Percentiles rank a stretch among this genome's conserved stretches.
These are phyloP conservation scores for Teunomyces funiuensis DNA, from an alignment of 805 yeast genomes.

Conservation along the genomic window DNA sequence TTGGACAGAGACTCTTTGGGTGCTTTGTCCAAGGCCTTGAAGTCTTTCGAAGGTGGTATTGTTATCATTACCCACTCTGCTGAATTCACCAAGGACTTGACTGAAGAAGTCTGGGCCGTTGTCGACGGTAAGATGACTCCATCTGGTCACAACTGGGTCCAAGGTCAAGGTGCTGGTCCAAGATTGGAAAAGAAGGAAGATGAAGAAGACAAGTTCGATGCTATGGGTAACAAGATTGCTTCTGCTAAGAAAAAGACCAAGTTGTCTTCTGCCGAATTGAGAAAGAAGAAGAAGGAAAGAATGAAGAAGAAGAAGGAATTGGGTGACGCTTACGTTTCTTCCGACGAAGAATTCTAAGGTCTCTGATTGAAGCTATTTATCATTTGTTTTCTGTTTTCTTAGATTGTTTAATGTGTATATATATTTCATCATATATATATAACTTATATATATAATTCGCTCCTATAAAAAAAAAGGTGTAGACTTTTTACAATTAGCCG, in stretches of 20 bases:
- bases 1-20: conserved; percentile 99
- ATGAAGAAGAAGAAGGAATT: conserved; percentile 99
- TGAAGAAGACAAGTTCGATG: conserved; percentile 98
- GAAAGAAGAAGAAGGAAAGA: conserved; percentile 99
- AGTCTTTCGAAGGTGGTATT: conserved; percentile 99
- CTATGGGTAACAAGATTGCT: conserved; percentile 99
- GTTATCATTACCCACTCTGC: conserved; percentile 99
- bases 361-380: not conserved
- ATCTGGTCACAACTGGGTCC: conserved; percentile 99
- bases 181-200: conserved; percentile 96
- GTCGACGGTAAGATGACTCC: conserved; percentile 98
- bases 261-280: conserved; percentile 97
- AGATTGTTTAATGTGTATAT: conserved; percentile 5
- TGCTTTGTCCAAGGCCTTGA: conserved; percentile 98
- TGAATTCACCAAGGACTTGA: conserved; percentile 98
- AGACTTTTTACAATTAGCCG: not conserved
- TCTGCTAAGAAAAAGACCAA: conserved; percentile 94
- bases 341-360: conserved; percentile 70
- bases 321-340: conserved; percentile 98
- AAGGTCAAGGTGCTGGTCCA: conserved; percentile 99
- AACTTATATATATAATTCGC: conserved; percentile 4
- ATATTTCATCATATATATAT: conserved; percentile 7
- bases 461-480: conserved; percentile 1
- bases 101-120: conserved; percentile 99
- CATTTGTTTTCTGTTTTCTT: not conserved